Evolutionary conservation across 306 rosid species (phyloP).

Genomic region (Pyrus bretschneideri): DNA sequence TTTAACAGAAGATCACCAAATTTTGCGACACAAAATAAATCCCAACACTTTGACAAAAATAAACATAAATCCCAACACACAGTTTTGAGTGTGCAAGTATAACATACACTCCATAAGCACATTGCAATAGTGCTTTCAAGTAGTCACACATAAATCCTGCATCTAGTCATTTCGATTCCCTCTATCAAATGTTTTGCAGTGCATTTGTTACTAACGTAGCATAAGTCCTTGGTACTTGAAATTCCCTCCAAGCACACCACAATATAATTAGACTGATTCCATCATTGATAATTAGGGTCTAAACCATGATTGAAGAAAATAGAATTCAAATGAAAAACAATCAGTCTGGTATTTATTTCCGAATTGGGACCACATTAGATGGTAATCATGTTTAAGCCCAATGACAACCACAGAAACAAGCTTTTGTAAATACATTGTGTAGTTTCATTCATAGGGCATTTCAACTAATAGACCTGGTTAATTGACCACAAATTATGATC

Average conservation of each 20-base stretch:
- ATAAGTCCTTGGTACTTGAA: too few species aligned
- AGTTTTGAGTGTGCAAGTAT: not conserved
- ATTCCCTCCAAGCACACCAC: not conserved
- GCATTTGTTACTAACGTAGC: too few species aligned
- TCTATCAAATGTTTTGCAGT: too few species aligned
- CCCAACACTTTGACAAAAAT: not conserved
- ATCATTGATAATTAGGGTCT: not conserved
- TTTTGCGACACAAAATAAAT: not conserved
- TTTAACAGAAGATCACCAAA: not conserved
- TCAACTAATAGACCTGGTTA: not conserved
- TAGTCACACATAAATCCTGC: too few species aligned
- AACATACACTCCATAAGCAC: not conserved
- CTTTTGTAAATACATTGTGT: not conserved
- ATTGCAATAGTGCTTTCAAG: not conserved
- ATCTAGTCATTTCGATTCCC: too few species aligned
- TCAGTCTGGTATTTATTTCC: not conserved
- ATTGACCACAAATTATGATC: not conserved
- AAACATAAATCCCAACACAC: not conserved
- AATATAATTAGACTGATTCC: not conserved
- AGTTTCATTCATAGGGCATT: not conserved
- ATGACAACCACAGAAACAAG: not conserved
- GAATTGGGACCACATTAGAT: not conserved
- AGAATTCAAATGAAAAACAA: not conserved
- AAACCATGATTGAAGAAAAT: not conserved
- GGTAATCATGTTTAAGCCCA: not conserved